These are phyloP conservation scores for Candida ascalaphidarum DNA, from an alignment of 805 yeast genomes.

Conservation along the genomic window DNA sequence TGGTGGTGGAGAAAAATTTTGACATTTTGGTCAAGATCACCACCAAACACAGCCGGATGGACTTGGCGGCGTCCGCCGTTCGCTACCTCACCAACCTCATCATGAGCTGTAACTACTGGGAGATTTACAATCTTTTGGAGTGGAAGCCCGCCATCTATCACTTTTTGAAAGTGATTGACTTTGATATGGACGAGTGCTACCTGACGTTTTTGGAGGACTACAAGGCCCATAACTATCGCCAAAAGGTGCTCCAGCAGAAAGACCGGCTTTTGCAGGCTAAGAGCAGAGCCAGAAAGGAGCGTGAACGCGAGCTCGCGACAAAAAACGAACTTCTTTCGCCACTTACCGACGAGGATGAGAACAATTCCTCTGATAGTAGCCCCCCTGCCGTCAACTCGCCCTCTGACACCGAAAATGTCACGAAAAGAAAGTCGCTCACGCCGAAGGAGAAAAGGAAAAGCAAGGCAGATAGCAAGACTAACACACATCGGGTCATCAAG, in stretches of 20 bases:
- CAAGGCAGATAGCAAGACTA: constrained; percentile 14
- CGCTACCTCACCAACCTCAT: constrained; percentile 28
- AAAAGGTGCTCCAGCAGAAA: constrained; percentile 3
- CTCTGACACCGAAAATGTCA: constrained; percentile 7
- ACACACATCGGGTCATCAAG: constrained; percentile 22
- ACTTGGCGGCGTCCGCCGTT: constrained; percentile 24
- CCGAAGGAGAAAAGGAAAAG: constrained; percentile 11
- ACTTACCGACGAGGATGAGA: background rate
- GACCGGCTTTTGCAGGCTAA: constrained; percentile 2
- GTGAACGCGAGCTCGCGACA: background rate
- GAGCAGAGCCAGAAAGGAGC: background rate
- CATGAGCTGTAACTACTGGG: constrained; percentile 36
- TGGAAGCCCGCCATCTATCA: constrained; percentile 37
- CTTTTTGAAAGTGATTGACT: constrained; percentile 28
- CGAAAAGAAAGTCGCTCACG: constrained; percentile 8
- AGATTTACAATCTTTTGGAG: constrained; percentile 28
- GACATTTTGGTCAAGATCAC: constrained; percentile 29
- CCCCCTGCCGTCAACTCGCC: too few relatives aligned
- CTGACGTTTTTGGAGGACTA: constrained; percentile 24
- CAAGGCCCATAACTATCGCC: constrained; percentile 15
- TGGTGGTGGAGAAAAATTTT: constrained; percentile 29
- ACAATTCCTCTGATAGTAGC: too few relatives aligned
- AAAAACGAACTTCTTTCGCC: background rate
- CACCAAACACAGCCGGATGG: constrained; percentile 19
- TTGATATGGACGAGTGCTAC: constrained; percentile 34